These are phyloP conservation scores for Penicillium fuscoglaucum DNA, from an alignment of 2,329 filamentous ascomycete species.

Conservation along the genomic window DNA sequence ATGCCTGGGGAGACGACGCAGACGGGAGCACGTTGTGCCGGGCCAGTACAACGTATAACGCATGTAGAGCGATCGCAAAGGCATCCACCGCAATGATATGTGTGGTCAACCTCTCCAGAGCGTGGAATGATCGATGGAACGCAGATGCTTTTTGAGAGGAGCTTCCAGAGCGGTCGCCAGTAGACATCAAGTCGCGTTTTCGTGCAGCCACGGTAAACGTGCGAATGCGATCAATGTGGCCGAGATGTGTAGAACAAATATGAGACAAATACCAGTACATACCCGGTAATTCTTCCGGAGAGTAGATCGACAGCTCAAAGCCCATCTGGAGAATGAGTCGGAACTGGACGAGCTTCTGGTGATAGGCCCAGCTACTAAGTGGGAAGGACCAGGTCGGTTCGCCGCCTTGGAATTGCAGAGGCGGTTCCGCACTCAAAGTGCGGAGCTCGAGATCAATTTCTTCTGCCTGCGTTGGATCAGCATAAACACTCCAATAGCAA, in stretches of 20 bases:
- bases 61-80: slow-evolving; percentile 53
- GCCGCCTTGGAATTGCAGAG: slow-evolving; percentile 54
- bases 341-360: slow-evolving; percentile 87
- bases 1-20: slow-evolving; percentile 58
- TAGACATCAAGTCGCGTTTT: slow-evolving; percentile 26
- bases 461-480: slow-evolving; percentile 52
- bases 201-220: slow-evolving; percentile 55
- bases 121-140: slow-evolving; percentile 47
- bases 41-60: slow-evolving; percentile 66
- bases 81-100: slow-evolving; percentile 64
- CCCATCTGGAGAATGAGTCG: slow-evolving; percentile 86
- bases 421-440: slow-evolving; percentile 59
- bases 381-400: slow-evolving; percentile 67
- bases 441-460: slow-evolving; percentile 71
- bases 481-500: background rate
- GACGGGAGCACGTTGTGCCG: slow-evolving; percentile 54
- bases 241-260: slow-evolving; percentile 65
- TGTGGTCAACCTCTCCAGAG: slow-evolving; percentile 61
- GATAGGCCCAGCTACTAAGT: slow-evolving; percentile 83
- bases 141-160: slow-evolving; percentile 32
- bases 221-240: slow-evolving; percentile 72
- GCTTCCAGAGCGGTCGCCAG: slow-evolving; percentile 6
- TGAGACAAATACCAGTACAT: slow-evolving; percentile 92
- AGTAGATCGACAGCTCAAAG: slow-evolving; percentile 90
- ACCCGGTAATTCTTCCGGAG: slow-evolving; percentile 75